Evolutionary conservation across 2,329 filamentous ascomycete genomes (phyloP).

Genomic region (Pestalotiopsis sp.): DNA sequence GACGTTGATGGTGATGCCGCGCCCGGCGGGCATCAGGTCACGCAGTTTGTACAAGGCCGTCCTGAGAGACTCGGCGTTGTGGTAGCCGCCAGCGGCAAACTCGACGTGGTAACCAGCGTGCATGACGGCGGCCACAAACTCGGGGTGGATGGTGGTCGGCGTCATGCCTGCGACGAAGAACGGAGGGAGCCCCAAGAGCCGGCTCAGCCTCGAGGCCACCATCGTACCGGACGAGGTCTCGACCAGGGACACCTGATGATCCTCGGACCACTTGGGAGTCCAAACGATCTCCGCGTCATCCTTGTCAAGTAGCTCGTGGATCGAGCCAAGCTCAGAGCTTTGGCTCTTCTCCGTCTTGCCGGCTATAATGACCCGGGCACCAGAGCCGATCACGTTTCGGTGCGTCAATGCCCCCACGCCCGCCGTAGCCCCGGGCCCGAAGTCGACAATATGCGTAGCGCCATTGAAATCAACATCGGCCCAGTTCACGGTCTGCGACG

Average conservation of each 20-base stretch:
- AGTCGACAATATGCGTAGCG: conserved; percentile 35
- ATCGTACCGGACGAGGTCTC: conserved; percentile 21
- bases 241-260: conserved; percentile 22
- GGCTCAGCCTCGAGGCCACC: conserved; percentile 38
- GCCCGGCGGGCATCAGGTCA: conserved; percentile 44
- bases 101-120: conserved; percentile 46
- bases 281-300: conserved; percentile 64
- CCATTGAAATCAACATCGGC: conserved; percentile 23
- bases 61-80: conserved; percentile 44
- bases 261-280: conserved; percentile 21
- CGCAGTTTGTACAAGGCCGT: conserved; percentile 48
- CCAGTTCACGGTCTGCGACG: conserved; percentile 29
- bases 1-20: conserved; percentile 54
- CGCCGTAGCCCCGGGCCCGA: conserved; percentile 31
- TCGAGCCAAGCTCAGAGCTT: conserved; percentile 23
- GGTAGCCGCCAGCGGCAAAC: conserved; percentile 49
- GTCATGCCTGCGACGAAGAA: conserved; percentile 53
- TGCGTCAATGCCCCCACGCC: conserved; percentile 31
- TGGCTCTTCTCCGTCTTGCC: conserved; percentile 21
- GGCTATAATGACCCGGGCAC: conserved; percentile 31
- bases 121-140: conserved; percentile 56
- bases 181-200: conserved; percentile 46
- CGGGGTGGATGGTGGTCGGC: conserved; percentile 46
- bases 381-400: conserved; percentile 31
- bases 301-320: conserved; percentile 51